Base-by-base conservation (phyloP, 2,329 filamentous ascomycete genomes). In the Cytospora paraplurivora region DNA sequence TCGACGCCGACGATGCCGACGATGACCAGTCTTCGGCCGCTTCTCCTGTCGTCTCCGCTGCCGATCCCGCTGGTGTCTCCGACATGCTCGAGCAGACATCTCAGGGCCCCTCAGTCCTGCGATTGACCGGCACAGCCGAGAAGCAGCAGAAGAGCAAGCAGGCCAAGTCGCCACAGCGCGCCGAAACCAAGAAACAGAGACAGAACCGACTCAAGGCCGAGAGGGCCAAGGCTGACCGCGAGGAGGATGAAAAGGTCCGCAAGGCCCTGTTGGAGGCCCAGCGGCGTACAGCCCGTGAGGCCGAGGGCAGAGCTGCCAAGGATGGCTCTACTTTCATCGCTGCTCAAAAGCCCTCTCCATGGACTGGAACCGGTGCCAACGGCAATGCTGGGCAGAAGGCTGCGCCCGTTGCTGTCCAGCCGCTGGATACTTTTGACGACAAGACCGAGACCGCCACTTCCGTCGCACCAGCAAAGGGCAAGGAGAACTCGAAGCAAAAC, bases 111-210 rank as follows among this genome's bases (percentile, higher is more conserved):
- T 88, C 88, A 0, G 86, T 96, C 55, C 81, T 97, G 66, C 91
- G 91, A 66, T 81, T 98, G 67, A 95, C 90, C 61, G 87, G 88
- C 66, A 74, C 85, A 76, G 71, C 84, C 54, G 73, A 75, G 68
- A 70, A 71, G 64, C 71, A 83, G 73, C 80, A 85, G 67, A 88
- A 88, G 76, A 78, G 82, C 67, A 87, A 87, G 77, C 81, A 84
- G 71, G 78, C 81, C 68, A 86, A 88, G 78, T 79, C 82, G 49
- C 81, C 85, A 68, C 87, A 91, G 75, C 83, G 85, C 56, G 85
- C 84, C 19, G 91, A 97, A 81, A 90, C 89, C 21, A 97, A 97
- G 89, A 97, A 97, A 82, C 92, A 96, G 80, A 88, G 93, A 65
- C 93, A 97, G 81, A 95, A 97, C 79, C 86, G 89, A 69, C 87